phyloP scores from a whole-genome alignment of 176 grass and related monocot genomes.

The Bolboschoenus planiculmis region DNA sequence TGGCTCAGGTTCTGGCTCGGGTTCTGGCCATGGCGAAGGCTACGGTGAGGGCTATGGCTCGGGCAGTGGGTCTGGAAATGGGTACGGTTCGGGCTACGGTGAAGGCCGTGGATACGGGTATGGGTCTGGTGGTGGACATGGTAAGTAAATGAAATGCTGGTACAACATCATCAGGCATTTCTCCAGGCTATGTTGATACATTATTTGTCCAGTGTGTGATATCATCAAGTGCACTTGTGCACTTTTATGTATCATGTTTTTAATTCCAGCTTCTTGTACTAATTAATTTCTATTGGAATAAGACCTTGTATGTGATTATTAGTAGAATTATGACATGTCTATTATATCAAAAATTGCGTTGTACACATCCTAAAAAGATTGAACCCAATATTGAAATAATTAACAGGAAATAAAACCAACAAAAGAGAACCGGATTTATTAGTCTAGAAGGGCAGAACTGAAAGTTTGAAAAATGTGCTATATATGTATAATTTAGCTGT shows the following conservation, averaged over 20 bases:
- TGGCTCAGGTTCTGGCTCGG: conserved; percentile 22
- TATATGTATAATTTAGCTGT: no score
- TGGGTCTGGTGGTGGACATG: conserved; percentile 8
- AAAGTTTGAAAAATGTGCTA: no score
- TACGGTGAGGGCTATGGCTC: conserved; percentile 35
- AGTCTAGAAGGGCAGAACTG: no score
- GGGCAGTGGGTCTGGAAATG: background rate
- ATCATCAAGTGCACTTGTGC: background rate
- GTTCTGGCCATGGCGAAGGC: conserved; percentile 35
- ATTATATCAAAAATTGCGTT: background rate
- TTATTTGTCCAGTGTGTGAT: background rate
- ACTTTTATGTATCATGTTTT: background rate
- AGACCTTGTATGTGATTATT: background rate
- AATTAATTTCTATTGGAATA: background rate
- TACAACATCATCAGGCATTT: background rate
- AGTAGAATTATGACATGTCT: background rate
- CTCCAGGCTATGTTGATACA: background rate
- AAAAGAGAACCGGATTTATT: no score
- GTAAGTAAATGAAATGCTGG: background rate
- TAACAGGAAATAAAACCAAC: no score
- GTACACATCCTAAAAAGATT: no score
- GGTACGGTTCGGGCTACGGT: conserved; percentile 2
- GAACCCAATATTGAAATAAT: no score
- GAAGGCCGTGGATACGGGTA: conserved; percentile 21
- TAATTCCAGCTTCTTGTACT: background rate